Base-by-base conservation (phyloP, 2,329 filamentous ascomycete species). In the Exophiala xenobiotica region DNA sequence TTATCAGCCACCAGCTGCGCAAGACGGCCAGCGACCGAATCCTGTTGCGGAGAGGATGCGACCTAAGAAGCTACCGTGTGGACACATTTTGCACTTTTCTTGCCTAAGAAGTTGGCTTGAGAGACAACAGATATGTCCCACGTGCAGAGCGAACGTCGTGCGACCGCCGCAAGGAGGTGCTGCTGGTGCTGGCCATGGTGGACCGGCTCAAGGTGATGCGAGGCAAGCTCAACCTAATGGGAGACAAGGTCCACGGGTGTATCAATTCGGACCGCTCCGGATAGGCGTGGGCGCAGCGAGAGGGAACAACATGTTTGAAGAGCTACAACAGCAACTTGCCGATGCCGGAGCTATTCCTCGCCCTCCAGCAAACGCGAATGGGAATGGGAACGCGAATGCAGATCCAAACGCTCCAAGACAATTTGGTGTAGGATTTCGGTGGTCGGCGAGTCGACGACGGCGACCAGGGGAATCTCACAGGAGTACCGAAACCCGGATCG, bases 91-190 rank as follows among this genome's bases (percentile, higher is more conserved):
- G 31, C 93, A 99, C 69, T 87, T 96, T 59, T 87, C 90, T 41
- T 99, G 93, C 68, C 80, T 99, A 51, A 90, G 93, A 70, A 95
- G 91, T 68, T 99, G 93, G 93, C 79, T 99, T 22, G 93, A 99
- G 74, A 80, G 93, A 58, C 93, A 99, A 69, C 93, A 99, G 72
- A 91, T 95, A 26, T 99, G 93, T 67, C 93, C 93, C 5, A 99
- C 90, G 2, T 99, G 93, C 68, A 83, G 93, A 61, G 82, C 88
- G 44, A 85, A 92, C 12, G 93, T 96, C 12, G 74, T 90, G 29
- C 49, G 39, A 24, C 27, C 48, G 26, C 24, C 41, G 19, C 49
- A 72, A 70, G 66, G 54, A 19, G 63, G 49, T n/a, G 61, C 52
- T 16, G 59, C 41, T 14, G 62, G 20, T 22, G 61, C 65, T 55